phyloP scores from a whole-genome alignment of 305 asterid genomes.

The Ilex paraguariensis region DNA sequence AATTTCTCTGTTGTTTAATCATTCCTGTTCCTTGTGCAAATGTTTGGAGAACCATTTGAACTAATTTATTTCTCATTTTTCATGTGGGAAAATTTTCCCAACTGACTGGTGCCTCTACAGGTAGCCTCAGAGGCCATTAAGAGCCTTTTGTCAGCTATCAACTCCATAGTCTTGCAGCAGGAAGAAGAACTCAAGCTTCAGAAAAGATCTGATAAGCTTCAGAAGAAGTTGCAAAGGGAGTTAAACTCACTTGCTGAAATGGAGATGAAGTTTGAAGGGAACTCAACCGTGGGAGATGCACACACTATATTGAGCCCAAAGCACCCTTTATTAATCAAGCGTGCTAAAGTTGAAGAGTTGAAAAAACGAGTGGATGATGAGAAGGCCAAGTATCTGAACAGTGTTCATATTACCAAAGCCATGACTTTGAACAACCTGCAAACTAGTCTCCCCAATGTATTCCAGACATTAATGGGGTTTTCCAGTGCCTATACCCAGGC shows the following conservation, averaged over 20 bases:
- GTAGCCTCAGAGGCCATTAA: constrained; percentile 66
- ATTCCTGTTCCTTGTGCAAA: too few relatives aligned
- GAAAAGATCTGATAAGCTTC: constrained; percentile 56
- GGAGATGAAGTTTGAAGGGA: constrained; percentile 49
- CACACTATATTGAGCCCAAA: constrained; percentile 33
- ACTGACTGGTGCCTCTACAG: constrained; percentile 28
- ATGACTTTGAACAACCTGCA: constrained; percentile 57
- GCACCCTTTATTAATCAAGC: constrained; percentile 53
- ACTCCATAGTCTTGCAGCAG: constrained; percentile 57
- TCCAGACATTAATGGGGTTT: constrained; percentile 44
- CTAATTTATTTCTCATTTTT: not conserved
- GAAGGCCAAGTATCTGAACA: constrained; percentile 43
- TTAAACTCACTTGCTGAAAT: constrained; percentile 43
- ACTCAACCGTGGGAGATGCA: constrained; percentile 34
- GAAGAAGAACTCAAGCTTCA: constrained; percentile 50
- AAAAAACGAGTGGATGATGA: constrained; percentile 41
- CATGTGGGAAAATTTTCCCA: not conserved
- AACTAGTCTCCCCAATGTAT: constrained; percentile 63
- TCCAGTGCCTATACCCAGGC: constrained; percentile 48
- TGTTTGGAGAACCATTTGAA: not conserved
- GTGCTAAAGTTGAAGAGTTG: constrained; percentile 55
- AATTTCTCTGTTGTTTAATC: too few relatives aligned
- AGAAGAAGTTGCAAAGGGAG: constrained; percentile 53
- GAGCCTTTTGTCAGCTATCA: constrained; percentile 45
- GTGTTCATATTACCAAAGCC: constrained; percentile 39